Evolutionary conservation across 2,329 filamentous ascomycete genomes (phyloP), one percentile per base, ranked within the genome.

Genomic region (Aspergillus costaricaensis): DNA sequence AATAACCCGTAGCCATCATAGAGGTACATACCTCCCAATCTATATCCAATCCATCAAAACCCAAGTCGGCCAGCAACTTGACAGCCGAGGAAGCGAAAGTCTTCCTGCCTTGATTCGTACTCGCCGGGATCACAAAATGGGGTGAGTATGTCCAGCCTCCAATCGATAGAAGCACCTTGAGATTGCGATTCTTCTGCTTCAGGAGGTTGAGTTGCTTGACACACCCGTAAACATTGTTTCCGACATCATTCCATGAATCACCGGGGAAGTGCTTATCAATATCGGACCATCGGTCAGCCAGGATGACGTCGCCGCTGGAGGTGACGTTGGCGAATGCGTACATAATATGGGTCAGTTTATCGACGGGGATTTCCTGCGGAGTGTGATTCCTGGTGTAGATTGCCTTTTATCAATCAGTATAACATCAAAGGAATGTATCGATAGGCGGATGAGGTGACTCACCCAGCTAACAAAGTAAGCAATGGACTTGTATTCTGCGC

Each of bases 261-360:
- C 76, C 79, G 0, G 85, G 76, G 68, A 91, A 93, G 70, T 87
- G 88, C 70, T 89, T 91, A 56, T 92, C 81, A 1, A 79, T 68
- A 55, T 93, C 91, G 23, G 90, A 83, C 74, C 85, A 92, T 1
- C 80, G 76, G 68, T 95, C 91, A 1, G 85, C 88, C 7, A 91
- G 80, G 70, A 83, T 90, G 76, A 96, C 92, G 76, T 96, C 91
- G 53, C 94, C 94, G 32, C 94, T 91, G 2, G 88, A 83, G 4
- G 86, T 85, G 60, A 96, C 86, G 73, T 97, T 96, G 71, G 91
- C 94, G 77, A 98, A 98, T 15, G 93, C 84, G 70, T 97, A 97
- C 15, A 97, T 86, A 4, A 98, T 79, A 72, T 98, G 94, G 0
- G 93, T 98, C 44, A 97, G 85, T 58, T 91, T 89, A 57, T 92